Base-by-base conservation (phyloP, 1,284 basidiomycete genomes). In the Trichosporon asahii region DNA sequence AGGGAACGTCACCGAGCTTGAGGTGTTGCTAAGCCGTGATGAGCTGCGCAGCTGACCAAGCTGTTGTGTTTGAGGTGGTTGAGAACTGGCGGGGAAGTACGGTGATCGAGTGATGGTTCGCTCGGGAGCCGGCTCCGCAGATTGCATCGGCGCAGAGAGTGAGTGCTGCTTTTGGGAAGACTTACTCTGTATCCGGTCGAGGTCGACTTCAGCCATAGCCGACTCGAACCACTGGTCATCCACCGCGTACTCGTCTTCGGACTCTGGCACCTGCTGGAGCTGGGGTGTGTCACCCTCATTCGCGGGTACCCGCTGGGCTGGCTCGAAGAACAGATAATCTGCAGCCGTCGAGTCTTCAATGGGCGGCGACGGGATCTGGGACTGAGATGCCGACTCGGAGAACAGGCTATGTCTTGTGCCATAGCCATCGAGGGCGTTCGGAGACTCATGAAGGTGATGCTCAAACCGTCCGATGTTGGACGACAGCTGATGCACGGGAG, bases 131-230 rank as follows among this genome's bases (percentile, higher is more conserved):
- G 3, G 9, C 37, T 18, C 1, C 21, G 21, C 18, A 5, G 6
- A 8, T 9, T 21, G 27, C 9, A 27, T 6, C n/a, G 27, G 65
- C 6, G 40, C 44, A 15, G 7, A 35, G n/a, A 3, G 31, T 25
- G 33, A 57, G 21, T 15, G 18, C 12, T 14, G 49, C n/a, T 12
- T 15, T 14, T 2, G 3, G 33, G 21, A 14, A 2, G 31, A 55
- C 23, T 15, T 29, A 33, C 49, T 55, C 29, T 23, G 49, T 35
- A 61, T 61, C 18, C 9, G 15, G 14, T 61, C 57, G 29, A 71
- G 53, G 64, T 71, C 18, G 55, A 71, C 60, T 65, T 71, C 53
- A 55, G 70, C 60, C n/a, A 27, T 14, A 65, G 68, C 21, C 67
- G 65, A 18, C 29, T 71, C 65, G 67, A 66, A 61, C 57, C 57